Evolutionary conservation across 164 flowering plant genomes (phyloP).

Genomic region (Dillenia turbinata): DNA sequence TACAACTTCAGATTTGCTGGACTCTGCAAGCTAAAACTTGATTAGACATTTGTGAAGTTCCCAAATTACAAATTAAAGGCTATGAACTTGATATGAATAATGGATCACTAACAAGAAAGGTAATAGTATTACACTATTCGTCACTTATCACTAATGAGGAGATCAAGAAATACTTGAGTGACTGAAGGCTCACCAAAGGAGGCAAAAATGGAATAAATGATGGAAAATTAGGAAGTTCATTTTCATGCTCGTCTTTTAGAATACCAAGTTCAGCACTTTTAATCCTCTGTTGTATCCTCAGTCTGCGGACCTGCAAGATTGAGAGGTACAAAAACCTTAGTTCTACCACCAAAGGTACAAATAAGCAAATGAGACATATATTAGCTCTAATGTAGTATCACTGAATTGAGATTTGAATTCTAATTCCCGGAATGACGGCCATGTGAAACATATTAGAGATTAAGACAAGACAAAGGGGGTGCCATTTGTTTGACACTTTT

Average conservation of each 20-base stretch:
- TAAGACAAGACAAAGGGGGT: no score
- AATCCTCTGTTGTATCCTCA: constrained; percentile 89
- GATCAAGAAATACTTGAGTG: background rate
- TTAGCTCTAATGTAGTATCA: no score
- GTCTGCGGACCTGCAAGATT: constrained; percentile 67
- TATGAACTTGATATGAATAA: background rate
- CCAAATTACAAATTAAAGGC: background rate
- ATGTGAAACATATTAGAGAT: no score
- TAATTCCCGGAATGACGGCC: background rate
- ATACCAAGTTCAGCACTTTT: constrained; percentile 75
- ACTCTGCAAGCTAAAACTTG: constrained; percentile 39
- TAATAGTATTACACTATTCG: no score
- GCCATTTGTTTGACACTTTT: no score
- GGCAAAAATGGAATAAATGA: constrained; percentile 98
- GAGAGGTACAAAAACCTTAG: background rate
- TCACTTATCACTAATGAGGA: no score
- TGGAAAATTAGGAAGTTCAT: constrained; percentile 86
- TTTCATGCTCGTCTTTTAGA: constrained; percentile 52
- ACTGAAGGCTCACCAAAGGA: constrained; percentile 57
- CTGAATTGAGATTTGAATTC: no score
- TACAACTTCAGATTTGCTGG: constrained; percentile 74
- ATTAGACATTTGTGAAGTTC: background rate
- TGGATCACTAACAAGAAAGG: no score
- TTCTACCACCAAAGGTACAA: no score
- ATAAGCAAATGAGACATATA: no score